These are phyloP conservation scores for Torulaspora globosa DNA, from an alignment of 1,139 yeast genomes.

Conservation along the genomic window DNA sequence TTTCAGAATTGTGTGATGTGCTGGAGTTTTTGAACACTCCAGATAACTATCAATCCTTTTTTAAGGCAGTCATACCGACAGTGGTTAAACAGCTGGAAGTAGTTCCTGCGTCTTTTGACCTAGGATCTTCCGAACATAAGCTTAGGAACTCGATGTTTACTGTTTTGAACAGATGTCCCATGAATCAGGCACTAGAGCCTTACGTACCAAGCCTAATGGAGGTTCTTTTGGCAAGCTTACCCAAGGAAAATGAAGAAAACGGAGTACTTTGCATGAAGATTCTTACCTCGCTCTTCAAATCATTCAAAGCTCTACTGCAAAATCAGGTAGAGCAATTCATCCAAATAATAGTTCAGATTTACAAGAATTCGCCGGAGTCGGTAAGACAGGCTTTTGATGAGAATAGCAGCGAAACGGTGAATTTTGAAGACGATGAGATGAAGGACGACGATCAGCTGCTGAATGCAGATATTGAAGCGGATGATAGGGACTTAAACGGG, in stretches of 20 bases:
- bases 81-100: conserved; percentile 56
- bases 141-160: conserved; percentile 73
- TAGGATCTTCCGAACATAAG: conserved; percentile 65
- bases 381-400: conserved; percentile 60
- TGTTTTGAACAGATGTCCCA: conserved; percentile 72
- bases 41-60: conserved; percentile 70
- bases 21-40: conserved; percentile 73
- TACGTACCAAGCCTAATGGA: conserved; percentile 61
- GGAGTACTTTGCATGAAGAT: conserved; percentile 90
- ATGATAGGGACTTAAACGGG: conserved; percentile 2
- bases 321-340: conserved; percentile 79
- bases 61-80: conserved; percentile 58
- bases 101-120: conserved; percentile 68
- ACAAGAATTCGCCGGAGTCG: conserved; percentile 73
- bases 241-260: conserved; percentile 87
- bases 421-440: conserved; percentile 13
- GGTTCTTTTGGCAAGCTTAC: conserved; percentile 56
- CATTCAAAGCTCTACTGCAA: conserved; percentile 64
- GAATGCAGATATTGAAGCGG: conserved; percentile 9
- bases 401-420: conserved; percentile 14
- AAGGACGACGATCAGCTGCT: conserved; percentile 12
- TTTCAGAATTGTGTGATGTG: conserved; percentile 80
- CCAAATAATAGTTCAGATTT: conserved; percentile 68
- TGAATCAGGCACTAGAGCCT: conserved; percentile 78
- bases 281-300: conserved; percentile 81